These are phyloP conservation scores for Poterioochromonas sp. DNA, from an alignment of 352 stramenopile species.

Conservation along the genomic window DNA sequence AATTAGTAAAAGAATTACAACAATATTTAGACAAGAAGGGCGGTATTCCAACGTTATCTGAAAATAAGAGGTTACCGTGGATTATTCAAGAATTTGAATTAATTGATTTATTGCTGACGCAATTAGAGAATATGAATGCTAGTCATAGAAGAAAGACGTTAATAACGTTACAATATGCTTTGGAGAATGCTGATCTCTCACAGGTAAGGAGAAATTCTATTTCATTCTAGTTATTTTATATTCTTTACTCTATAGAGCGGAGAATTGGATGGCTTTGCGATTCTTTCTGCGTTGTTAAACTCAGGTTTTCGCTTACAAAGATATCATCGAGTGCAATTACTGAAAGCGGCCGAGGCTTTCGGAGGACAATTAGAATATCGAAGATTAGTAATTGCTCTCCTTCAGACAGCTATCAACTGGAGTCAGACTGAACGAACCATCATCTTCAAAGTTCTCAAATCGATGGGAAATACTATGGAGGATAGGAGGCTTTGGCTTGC, in stretches of 20 bases:
- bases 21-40: background rate
- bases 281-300: constrained; percentile 2
- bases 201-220: background rate
- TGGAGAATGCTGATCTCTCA: background rate
- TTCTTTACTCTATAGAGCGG: background rate
- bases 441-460: constrained; percentile 2
- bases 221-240: background rate
- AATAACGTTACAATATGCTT: constrained; percentile 16
- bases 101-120: background rate
- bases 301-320: constrained; percentile 6
- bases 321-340: constrained; percentile 12
- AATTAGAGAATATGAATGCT: background rate
- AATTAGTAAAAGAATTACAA: background rate
- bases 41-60: background rate
- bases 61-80: background rate
- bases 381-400: background rate
- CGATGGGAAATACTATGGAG: constrained; percentile 9
- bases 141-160: background rate
- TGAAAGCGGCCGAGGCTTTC: background rate
- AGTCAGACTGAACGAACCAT: background rate
- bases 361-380: background rate
- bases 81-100: constrained; percentile 25
- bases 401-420: background rate
- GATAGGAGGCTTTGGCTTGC: background rate
- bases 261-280: constrained; percentile 23